These are phyloP conservation scores for Ophiostoma tasmaniense DNA, from an alignment of 2,329 filamentous ascomycete species.

Conservation along the genomic window DNA sequence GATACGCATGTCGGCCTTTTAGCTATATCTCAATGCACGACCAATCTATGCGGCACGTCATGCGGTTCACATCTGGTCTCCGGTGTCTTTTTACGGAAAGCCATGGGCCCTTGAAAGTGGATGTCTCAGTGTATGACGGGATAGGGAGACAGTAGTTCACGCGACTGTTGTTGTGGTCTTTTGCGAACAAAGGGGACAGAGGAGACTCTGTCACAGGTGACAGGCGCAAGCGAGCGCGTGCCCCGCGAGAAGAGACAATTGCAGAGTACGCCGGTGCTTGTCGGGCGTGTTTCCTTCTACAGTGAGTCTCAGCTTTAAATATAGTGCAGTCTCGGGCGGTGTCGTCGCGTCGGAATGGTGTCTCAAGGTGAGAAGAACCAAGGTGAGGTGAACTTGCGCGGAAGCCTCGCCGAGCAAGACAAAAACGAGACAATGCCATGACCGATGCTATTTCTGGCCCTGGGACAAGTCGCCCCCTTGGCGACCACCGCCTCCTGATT, in stretches of 20 bases:
- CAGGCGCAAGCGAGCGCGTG: background rate
- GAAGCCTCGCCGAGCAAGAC: background rate
- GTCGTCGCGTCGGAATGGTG: background rate
- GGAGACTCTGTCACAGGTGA: background rate
- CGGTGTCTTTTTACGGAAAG: background rate
- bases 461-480: background rate
- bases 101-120: background rate
- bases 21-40: background rate
- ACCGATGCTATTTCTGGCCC: background rate
- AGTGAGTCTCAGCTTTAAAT: background rate
- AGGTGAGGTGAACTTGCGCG: background rate
- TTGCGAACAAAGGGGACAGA: background rate
- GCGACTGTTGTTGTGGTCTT: background rate
- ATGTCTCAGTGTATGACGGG: background rate
- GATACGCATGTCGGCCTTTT: background rate
- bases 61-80: background rate
- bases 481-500: conserved; percentile 3
- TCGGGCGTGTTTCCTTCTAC: background rate
- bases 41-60: background rate
- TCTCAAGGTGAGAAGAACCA: background rate
- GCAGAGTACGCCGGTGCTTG: background rate
- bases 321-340: background rate
- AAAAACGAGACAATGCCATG: background rate
- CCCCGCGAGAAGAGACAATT: background rate
- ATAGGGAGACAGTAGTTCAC: background rate